These are phyloP conservation scores for Penicillium desertorum DNA, from an alignment of 495 filamentous ascomycete species.

Conservation along the genomic window DNA sequence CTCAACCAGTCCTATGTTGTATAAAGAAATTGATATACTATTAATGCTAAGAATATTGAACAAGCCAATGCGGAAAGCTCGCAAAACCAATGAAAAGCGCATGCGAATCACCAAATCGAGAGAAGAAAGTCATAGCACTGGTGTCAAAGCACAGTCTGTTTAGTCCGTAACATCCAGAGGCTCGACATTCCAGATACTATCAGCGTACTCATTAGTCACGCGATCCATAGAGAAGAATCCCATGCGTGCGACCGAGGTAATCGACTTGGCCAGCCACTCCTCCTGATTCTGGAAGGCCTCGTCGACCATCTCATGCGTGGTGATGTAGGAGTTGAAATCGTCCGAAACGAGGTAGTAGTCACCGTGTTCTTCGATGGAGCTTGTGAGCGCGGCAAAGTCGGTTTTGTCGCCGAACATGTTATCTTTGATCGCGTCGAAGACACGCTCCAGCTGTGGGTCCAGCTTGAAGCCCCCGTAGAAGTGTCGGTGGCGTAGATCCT, in stretches of 20 bases:
- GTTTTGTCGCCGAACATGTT: conserved; percentile 74
- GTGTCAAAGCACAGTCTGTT: background rate
- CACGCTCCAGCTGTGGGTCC: conserved; percentile 69
- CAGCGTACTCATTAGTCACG: conserved; percentile 98
- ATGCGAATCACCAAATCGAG: background rate
- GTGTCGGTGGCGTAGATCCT: conserved; percentile 91
- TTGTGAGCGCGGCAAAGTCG: conserved; percentile 76
- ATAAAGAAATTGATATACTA: background rate
- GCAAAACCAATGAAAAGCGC: background rate
- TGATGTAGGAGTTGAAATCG: conserved; percentile 90
- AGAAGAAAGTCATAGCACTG: background rate
- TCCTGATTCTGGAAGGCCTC: conserved; percentile 87
- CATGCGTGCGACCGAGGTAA: conserved; percentile 86
- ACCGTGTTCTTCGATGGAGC: conserved; percentile 83
- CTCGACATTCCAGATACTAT: conserved; percentile 95
- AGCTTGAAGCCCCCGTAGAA: conserved; percentile 75
- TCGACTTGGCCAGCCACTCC: conserved; percentile 86
- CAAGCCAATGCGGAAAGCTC: background rate
- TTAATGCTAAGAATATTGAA: background rate
- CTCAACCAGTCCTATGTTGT: background rate
- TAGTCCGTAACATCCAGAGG: conserved; percentile 53
- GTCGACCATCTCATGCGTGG: conserved; percentile 87
- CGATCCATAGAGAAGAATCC: conserved; percentile 95
- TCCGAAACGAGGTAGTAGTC: conserved; percentile 98
- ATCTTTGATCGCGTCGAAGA: conserved; percentile 78